phyloP scores from a whole-genome alignment of 768 basidiomycete species.

The Tulasnella sp. region DNA sequence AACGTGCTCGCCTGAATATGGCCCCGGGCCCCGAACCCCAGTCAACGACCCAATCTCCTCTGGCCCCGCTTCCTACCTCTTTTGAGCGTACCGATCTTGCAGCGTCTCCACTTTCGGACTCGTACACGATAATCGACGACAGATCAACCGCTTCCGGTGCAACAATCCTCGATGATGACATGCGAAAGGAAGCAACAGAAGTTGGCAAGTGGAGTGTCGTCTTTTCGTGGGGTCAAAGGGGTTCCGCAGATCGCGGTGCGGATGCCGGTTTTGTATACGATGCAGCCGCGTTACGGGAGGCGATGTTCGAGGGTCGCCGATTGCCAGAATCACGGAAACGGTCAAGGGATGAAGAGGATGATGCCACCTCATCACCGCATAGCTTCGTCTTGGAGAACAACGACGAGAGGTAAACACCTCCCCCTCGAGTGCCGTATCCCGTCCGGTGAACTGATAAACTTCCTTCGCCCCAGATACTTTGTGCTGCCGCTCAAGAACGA shows the following conservation, averaged over 20 bases:
- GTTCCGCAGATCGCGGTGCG: background rate
- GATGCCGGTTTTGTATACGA: constrained; percentile 28
- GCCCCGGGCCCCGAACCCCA: constrained; percentile 1
- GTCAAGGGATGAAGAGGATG: background rate
- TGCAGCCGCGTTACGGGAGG: constrained; percentile 16
- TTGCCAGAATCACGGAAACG: background rate
- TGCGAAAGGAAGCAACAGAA: constrained; percentile 17
- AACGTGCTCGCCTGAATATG: constrained; percentile 28
- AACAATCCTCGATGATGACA: constrained; percentile 24
- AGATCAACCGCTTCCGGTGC: background rate
- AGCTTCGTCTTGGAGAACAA: background rate
- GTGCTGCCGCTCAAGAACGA: background rate
- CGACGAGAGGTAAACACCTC: background rate
- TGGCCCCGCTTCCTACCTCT: background rate
- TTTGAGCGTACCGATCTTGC: background rate
- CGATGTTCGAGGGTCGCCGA: constrained; percentile 2
- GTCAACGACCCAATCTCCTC: background rate
- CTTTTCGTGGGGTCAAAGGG: constrained; percentile 16
- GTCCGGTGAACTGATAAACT: background rate
- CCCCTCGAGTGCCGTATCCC: background rate
- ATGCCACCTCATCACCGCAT: background rate
- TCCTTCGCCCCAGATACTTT: background rate
- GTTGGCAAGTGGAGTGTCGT: constrained; percentile 28
- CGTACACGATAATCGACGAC: constrained; percentile 9
- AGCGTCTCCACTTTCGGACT: constrained; percentile 6